Conservation (phyloP, 2,329 filamentous ascomycete genomes). For the Ophiocordyceps sinensis region DNA sequence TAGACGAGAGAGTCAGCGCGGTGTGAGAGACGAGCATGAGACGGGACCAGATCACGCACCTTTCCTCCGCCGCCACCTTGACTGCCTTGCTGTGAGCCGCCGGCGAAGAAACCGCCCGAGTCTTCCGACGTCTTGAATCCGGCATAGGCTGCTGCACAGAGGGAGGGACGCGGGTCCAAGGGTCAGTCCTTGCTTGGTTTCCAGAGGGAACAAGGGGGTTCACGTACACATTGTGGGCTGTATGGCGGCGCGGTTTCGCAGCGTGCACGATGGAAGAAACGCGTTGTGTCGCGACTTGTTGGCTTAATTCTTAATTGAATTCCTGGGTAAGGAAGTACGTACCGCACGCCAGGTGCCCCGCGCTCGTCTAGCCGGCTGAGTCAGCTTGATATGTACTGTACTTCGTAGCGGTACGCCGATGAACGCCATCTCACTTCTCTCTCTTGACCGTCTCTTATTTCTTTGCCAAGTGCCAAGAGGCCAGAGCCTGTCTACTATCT, state of each 20-base stretch:
- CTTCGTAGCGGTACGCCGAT: too few species aligned
- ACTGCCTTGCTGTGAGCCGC: conserved; percentile 45
- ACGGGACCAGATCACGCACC: conserved; percentile 14
- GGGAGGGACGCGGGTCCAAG: neutral
- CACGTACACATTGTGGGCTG: conserved; percentile 18
- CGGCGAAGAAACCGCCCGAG: conserved; percentile 46
- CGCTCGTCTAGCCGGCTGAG: neutral
- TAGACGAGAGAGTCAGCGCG: conserved; percentile 10
- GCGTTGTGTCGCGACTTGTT: conserved; percentile 12
- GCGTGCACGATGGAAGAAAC: conserved; percentile 10
- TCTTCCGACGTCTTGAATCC: conserved; percentile 35
- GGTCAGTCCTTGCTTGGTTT: neutral
- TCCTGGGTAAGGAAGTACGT: neutral
- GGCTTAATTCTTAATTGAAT: neutral
- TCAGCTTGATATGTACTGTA: too few species aligned
- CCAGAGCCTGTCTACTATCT: too few species aligned
- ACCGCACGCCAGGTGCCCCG: neutral
- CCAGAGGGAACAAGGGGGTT: neutral
- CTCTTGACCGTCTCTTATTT: too few species aligned
- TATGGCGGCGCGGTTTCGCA: conserved; percentile 2
- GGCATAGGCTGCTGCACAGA: conserved; percentile 31
- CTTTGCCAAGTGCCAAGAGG: too few species aligned
- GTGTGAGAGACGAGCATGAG: too few species aligned
- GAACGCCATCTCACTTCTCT: too few species aligned
- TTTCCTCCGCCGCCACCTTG: conserved; percentile 30